Base-by-base conservation (phyloP, 768 basidiomycete species). In the Phylloporus arenicola region DNA sequence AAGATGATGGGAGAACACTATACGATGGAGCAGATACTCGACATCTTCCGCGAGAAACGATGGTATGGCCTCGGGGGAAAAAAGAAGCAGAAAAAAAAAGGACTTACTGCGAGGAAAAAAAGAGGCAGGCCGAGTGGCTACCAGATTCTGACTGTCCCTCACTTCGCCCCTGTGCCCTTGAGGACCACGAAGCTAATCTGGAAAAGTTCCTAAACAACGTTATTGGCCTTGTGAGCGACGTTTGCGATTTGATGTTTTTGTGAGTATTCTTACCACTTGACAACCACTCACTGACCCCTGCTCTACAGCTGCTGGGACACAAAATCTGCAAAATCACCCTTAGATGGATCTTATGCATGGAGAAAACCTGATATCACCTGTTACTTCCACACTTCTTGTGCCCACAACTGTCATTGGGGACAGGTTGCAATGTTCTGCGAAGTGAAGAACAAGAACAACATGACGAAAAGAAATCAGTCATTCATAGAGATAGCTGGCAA, bases 351-450 rank as follows among this genome's bases (percentile, higher is more conserved):
- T 3, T 22, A 29, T 14, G 10, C 31, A n/a, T 12, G 3, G 3
- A 43, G 48, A 19, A 50, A 50, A 37, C 48, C 31, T 6, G 41
- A 50, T 8, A 43, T 50, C 6, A 22, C 48, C 5, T 50, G 48
- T 16, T 50, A 24, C n/a, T 37, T 50, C 19, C 1, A 20, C 20
- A 37, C n/a, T 3, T 27, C 30, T 27, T 3, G 35, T 12, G 7
- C 35, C 27, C 8, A 14, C 22, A 41, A 41, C 3, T 14, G 1
- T 7, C 13, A 43, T 30, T 50, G 48, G 48, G 43, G 41, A 35
- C 29, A 51, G 1, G 45, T 51, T 11, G n/a, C 22, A 6, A 42
- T 40, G 10, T 51, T 51, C 20, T 24, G 45, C 12, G 44, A 51
- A 34, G 45, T 51, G 20, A 51, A 51, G 45, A 51, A 35, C 24